phyloP scores from a whole-genome alignment of 2,329 filamentous ascomycete species.

The Colletotrichum sp. region DNA sequence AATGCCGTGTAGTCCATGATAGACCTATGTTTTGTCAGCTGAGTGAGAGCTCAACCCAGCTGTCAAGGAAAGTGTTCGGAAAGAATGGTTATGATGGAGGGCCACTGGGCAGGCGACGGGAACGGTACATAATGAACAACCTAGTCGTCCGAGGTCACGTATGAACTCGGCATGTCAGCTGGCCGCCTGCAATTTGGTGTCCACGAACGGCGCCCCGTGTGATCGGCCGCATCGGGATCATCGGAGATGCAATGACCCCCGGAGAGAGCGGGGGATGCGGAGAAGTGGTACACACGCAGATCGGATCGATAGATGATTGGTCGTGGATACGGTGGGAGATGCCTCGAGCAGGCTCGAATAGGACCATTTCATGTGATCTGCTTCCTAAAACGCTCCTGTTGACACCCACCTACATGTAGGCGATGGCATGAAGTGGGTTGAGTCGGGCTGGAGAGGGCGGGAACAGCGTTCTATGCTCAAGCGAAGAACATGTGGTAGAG shows the following conservation, averaged over 20 bases:
- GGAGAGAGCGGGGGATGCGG: neutral
- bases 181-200: neutral
- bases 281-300: neutral
- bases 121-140: neutral
- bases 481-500: neutral
- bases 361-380: neutral
- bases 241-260: neutral
- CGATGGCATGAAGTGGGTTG: neutral
- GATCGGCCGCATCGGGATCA: neutral
- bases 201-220: neutral
- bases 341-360: neutral
- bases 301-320: constrained; percentile 4
- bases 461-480: neutral
- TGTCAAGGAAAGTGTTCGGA: neutral
- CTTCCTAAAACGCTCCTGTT: neutral
- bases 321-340: neutral
- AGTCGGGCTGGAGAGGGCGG: neutral
- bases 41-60: neutral
- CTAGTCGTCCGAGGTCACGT: neutral
- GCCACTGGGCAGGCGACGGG: neutral
- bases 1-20: neutral
- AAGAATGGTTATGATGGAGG: neutral
- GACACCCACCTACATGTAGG: neutral
- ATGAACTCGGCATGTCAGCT: neutral
- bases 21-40: neutral